Base-by-base conservation (phyloP, 164 flowering plant species). In the Chimonanthus salicifolius region DNA sequence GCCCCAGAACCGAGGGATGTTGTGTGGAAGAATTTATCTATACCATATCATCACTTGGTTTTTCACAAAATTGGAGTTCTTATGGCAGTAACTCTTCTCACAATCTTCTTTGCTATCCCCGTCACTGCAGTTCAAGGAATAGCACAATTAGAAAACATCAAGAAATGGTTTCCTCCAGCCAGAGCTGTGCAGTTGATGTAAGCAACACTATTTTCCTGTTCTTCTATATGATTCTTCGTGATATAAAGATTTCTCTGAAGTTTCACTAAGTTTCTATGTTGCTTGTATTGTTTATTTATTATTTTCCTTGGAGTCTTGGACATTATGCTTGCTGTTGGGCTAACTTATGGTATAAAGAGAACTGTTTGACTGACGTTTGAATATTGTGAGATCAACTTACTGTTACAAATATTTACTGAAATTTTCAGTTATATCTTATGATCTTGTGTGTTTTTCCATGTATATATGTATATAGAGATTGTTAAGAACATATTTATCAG, bases 1-100 rank as follows among this genome's bases (percentile, higher is more conserved):
- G 97, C 98, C 68, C 97, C 97, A 70, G 97, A 94, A 83, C 97
- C 98, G 49, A 88, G 88, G 74, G 98, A 92, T 77, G 89, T 92
- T 7, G 67, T 88, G 60, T 94, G 98, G 98, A 85, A 80, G 74
- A 91, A 87, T 82, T 80, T 94, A 62, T 75, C 82, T 45, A 76
- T 86, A 78, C 90, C 91, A 49, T 78, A 76, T 66, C 72, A 78
- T 51, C 50, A 77, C 47, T 68, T 91, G 76, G 84, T 84, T 11
- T 78, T 91, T 70, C 71, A 85, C 76, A 88, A 78, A 77, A 71
- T 89, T 78, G 90, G 83, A 47, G 87, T 86, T 68, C 73, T 80
- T 76, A 65, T 87, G 68, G 85, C 85, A 68, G 89, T 87, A 49
- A 68, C 88, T 47, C 80, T 91, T 62, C 87, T 92, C 51, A 92